Percentiles rank a stretch among this genome's conserved stretches.
Conservation (phyloP, 805 yeast species). For the Starmera amethionina region DNA sequence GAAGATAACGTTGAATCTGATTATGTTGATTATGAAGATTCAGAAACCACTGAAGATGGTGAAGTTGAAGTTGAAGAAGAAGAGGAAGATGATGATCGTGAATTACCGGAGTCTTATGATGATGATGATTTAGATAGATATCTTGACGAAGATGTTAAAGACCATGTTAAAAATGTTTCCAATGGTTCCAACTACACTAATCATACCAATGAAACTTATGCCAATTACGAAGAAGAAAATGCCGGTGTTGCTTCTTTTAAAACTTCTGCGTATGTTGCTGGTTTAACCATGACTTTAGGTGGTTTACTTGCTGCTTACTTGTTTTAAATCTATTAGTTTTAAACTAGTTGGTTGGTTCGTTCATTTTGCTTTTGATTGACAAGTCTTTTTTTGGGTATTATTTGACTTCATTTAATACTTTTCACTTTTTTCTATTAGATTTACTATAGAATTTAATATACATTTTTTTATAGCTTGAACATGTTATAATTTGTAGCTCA, state of each 20-base stretch:
- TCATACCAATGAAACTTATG: background rate
- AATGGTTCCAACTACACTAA: background rate
- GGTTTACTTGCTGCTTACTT: background rate
- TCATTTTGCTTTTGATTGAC: too few relatives aligned
- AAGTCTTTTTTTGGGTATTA: too few relatives aligned
- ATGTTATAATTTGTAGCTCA: too few relatives aligned
- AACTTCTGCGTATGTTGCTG: background rate
- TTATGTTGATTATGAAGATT: background rate
- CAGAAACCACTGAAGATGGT: conserved; percentile 1
- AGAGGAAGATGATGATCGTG: conserved; percentile 5
- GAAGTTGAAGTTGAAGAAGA: conserved; percentile 4
- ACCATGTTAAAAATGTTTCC: background rate
- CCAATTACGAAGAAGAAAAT: background rate
- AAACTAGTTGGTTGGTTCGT: too few relatives aligned
- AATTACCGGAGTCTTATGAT: conserved; percentile 1
- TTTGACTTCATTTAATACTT: too few relatives aligned
- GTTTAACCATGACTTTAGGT: background rate
- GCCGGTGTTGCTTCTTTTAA: background rate
- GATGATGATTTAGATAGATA: conserved; percentile 5
- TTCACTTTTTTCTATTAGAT: too few relatives aligned
- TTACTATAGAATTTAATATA: too few relatives aligned
- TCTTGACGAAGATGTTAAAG: background rate
- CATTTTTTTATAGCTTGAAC: too few relatives aligned
- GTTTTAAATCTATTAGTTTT: background rate
- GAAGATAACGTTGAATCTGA: background rate